phyloP scores from a whole-genome alignment of 805 yeast genomes.

The Kazachstania viticola region DNA sequence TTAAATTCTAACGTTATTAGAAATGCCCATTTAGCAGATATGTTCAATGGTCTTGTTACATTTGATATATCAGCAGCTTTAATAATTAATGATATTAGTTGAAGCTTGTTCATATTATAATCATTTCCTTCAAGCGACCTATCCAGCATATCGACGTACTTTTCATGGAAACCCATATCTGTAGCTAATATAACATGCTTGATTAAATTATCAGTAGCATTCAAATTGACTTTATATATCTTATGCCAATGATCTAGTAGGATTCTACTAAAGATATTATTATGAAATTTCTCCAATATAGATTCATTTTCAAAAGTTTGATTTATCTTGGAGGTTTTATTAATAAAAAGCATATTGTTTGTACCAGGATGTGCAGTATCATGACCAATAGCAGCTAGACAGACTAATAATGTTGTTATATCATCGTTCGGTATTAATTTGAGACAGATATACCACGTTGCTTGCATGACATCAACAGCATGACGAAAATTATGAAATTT shows the following conservation, averaged over 20 bases:
- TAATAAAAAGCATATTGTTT: slow-evolving; percentile 61
- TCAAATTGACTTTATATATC: slow-evolving; percentile 11
- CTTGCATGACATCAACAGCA: slow-evolving; percentile 92
- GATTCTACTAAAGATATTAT: slow-evolving; percentile 45
- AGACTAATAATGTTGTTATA: slow-evolving; percentile 44
- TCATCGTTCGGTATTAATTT: slow-evolving; percentile 16
- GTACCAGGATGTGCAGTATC: slow-evolving; percentile 96
- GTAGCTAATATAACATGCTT: slow-evolving; percentile 52
- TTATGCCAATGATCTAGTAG: slow-evolving; percentile 43
- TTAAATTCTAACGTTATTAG: slow-evolving; percentile 67
- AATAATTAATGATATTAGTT: slow-evolving; percentile 58
- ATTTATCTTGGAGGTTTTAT: slow-evolving; percentile 53
- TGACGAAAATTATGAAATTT: slow-evolving; percentile 94
- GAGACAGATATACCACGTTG: slow-evolving; percentile 51
- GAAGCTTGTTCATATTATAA: slow-evolving; percentile 5
- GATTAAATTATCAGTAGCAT: slow-evolving; percentile 9
- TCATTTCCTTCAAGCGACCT: slow-evolving; percentile 4
- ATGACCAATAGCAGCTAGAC: slow-evolving; percentile 84
- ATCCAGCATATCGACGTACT: slow-evolving; percentile 45
- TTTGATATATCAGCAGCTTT: slow-evolving; percentile 96
- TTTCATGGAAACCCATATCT: slow-evolving; percentile 85
- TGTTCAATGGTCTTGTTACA: slow-evolving; percentile 67
- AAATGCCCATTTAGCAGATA: slow-evolving; percentile 79
- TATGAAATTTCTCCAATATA: slow-evolving; percentile 75
- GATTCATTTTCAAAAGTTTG: slow-evolving; percentile 50